A percentile compares a stretch with the other conserved stretches of the same genome.
Evolutionary conservation across 495 filamentous ascomycete genomes (phyloP).

Genomic region (Ramalina peruviana): DNA sequence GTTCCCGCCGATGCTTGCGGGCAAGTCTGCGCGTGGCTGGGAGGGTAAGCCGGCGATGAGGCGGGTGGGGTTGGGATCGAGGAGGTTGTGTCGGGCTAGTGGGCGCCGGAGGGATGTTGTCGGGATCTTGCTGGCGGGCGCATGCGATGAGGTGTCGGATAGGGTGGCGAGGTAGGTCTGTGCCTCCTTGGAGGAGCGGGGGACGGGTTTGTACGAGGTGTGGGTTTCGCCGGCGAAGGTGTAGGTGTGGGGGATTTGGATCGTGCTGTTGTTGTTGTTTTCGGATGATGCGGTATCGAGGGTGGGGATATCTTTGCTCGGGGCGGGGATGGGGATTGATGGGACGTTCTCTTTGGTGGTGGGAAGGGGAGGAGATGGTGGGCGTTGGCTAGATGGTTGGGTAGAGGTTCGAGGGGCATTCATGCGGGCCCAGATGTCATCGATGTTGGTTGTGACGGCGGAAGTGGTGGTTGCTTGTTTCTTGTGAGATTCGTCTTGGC

Average conservation of each 20-base stretch:
- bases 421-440: slow-evolving; percentile 77
- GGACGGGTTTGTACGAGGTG: slow-evolving; percentile 69
- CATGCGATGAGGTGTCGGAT: slow-evolving; percentile 23
- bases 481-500: slow-evolving; percentile 42
- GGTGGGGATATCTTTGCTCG: neutral
- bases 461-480: slow-evolving; percentile 47
- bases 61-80: slow-evolving; percentile 56
- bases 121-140: slow-evolving; percentile 20
- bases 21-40: slow-evolving; percentile 7
- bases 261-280: slow-evolving; percentile 31
- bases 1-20: slow-evolving; percentile 32
- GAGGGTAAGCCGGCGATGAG: slow-evolving; percentile 22
- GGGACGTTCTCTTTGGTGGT: slow-evolving; percentile 17
- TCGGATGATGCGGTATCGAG: neutral
- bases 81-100: slow-evolving; percentile 59
- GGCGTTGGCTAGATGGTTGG: neutral
- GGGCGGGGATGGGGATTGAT: slow-evolving; percentile 7
- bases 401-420: slow-evolving; percentile 27
- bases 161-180: slow-evolving; percentile 48
- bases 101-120: slow-evolving; percentile 44
- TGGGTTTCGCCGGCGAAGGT: slow-evolving; percentile 81
- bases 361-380: slow-evolving; percentile 1
- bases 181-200: slow-evolving; percentile 67
- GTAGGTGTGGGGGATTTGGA: slow-evolving; percentile 80
- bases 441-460: slow-evolving; percentile 75